Conservation (phyloP, 2,329 filamentous ascomycete species). For the Xylaria sp. region DNA sequence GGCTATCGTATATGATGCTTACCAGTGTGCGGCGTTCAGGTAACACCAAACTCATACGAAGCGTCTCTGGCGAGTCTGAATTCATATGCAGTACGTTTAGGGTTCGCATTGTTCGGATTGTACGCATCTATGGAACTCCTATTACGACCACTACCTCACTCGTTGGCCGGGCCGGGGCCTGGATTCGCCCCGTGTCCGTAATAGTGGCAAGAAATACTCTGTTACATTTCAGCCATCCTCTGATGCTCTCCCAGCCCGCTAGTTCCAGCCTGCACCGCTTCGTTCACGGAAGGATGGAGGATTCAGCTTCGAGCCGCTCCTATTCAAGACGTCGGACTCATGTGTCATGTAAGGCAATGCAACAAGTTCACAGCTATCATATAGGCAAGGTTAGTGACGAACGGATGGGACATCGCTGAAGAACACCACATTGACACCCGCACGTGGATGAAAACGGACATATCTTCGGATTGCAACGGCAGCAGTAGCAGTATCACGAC, state of each 20-base stretch:
- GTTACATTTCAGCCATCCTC: slow-evolving; percentile 23
- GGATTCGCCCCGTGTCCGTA: slow-evolving; percentile 12
- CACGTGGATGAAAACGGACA: slow-evolving; percentile 35
- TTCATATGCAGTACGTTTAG: neutral
- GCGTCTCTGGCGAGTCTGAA: neutral
- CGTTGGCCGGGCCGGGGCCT: slow-evolving; percentile 1
- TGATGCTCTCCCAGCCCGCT: slow-evolving; percentile 13
- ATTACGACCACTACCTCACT: neutral
- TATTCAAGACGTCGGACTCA: slow-evolving; percentile 24
- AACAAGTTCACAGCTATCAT: slow-evolving; percentile 29
- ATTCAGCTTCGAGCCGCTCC: slow-evolving; percentile 24
- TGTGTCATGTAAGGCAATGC: slow-evolving; percentile 30
- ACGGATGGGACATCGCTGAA: slow-evolving; percentile 21
- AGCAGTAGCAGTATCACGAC: slow-evolving; percentile 23
- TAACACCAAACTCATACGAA: neutral
- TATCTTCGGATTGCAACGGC: slow-evolving; percentile 37
- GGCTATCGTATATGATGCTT: slow-evolving; percentile 12
- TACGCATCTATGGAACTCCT: slow-evolving; percentile 2
- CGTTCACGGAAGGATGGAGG: slow-evolving; percentile 20
- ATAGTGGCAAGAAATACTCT: slow-evolving; percentile 8
- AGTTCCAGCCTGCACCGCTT: slow-evolving; percentile 10
- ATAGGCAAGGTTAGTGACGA: slow-evolving; percentile 11
- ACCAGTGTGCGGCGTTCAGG: neutral
- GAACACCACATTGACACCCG: slow-evolving; percentile 27
- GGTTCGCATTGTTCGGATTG: slow-evolving; percentile 7